phyloP scores from a whole-genome alignment of 2,329 filamentous ascomycete species.

The Ceratocystis lukuohia region DNA sequence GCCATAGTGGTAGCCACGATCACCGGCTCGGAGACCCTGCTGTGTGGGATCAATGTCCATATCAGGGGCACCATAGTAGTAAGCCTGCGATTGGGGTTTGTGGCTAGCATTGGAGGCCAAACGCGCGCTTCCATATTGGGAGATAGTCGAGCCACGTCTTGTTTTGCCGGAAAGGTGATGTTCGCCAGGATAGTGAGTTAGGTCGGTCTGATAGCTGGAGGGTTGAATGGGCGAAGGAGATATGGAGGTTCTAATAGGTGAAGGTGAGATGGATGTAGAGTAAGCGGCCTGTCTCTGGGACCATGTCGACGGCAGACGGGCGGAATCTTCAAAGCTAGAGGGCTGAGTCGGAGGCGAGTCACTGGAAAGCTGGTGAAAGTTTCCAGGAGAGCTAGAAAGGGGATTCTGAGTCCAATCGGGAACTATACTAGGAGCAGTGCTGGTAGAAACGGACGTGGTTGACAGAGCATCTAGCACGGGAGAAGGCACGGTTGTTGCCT shows the following conservation, averaged over 20 bases:
- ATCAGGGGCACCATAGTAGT: constrained; percentile 64
- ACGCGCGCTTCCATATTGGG: constrained; percentile 36
- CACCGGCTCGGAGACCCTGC: constrained; percentile 47
- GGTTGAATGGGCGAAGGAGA: constrained; percentile 29
- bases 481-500: constrained; percentile 28
- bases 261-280: neutral
- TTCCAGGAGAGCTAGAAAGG: constrained; percentile 38
- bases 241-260: neutral
- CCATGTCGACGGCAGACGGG: neutral
- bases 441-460: constrained; percentile 36
- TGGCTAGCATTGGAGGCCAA: constrained; percentile 43
- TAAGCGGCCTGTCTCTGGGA: neutral
- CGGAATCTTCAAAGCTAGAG: constrained; percentile 37
- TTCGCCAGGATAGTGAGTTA: constrained; percentile 23
- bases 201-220: constrained; percentile 43
- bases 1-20: constrained; percentile 63
- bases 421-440: constrained; percentile 34
- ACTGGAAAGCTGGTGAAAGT: constrained; percentile 37
- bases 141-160: constrained; percentile 22
- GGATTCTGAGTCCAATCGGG: constrained; percentile 31
- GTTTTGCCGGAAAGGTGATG: neutral
- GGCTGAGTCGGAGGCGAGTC: constrained; percentile 41
- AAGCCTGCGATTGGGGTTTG: constrained; percentile 61
- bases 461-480: constrained; percentile 38
- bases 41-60: constrained; percentile 55